Evolutionary conservation across 164 flowering plant genomes (phyloP).

Genomic region (Macadamia integrifolia): DNA sequence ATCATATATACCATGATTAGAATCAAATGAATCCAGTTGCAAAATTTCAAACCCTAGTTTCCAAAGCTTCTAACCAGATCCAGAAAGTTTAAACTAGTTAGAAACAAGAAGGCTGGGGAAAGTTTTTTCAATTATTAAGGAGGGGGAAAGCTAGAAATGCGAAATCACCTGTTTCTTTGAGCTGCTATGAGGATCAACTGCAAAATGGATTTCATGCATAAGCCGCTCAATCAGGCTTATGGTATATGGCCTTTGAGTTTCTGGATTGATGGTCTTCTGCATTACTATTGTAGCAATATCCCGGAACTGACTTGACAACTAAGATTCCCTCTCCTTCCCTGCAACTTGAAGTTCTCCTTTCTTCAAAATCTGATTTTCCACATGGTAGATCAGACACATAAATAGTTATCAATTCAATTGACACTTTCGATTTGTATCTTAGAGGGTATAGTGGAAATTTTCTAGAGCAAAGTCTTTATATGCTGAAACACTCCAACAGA

Average conservation of each 20-base stretch:
- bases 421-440: not conserved
- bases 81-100: too few species aligned
- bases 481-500: too few species aligned
- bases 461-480: too few species aligned
- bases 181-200: slow-evolving; percentile 81
- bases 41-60: too few species aligned
- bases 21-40: too few species aligned
- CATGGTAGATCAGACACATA: slow-evolving; percentile 1
- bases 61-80: too few species aligned
- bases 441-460: too few species aligned
- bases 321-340: slow-evolving; percentile 93
- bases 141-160: too few species aligned
- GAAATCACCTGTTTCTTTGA: slow-evolving; percentile 88
- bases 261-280: slow-evolving; percentile 92
- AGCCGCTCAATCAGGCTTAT: slow-evolving; percentile 97
- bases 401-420: not conserved
- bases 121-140: too few species aligned
- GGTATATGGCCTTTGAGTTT: slow-evolving; percentile 85
- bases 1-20: too few species aligned
- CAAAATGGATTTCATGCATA: slow-evolving; percentile 96
- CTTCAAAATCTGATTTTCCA: slow-evolving; percentile 61
- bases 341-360: slow-evolving; percentile 99
- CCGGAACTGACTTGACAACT: slow-evolving; percentile 79
- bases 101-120: too few species aligned
- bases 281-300: slow-evolving; percentile 96